Evolutionary conservation across 2,329 filamentous ascomycete species (phyloP).

Genomic region (Calycina herbarum): DNA sequence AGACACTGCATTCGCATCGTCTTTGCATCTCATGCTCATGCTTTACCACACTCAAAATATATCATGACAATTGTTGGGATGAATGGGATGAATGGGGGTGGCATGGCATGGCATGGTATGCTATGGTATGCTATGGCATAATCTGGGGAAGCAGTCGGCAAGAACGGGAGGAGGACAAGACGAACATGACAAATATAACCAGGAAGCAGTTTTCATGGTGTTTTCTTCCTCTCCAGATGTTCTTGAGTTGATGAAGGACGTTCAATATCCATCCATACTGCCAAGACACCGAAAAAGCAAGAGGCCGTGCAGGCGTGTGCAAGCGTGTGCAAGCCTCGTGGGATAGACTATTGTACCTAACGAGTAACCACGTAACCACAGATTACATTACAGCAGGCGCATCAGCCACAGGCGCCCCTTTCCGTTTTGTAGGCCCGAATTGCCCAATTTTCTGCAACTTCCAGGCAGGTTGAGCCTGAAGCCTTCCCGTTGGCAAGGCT

Average conservation of each 20-base stretch:
- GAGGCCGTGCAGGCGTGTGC: neutral
- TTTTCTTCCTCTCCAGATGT: neutral
- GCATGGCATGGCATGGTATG: neutral
- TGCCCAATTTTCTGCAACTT: neutral
- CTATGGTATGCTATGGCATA: neutral
- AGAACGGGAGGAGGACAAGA: neutral
- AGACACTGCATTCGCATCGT: too few species aligned
- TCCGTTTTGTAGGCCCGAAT: constrained; percentile 1
- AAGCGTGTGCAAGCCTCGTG: neutral
- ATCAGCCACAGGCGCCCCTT: constrained; percentile 1
- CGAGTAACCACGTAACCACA: too few species aligned
- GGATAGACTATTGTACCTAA: neutral
- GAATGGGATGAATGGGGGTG: neutral
- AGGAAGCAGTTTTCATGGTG: neutral
- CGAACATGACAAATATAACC: neutral
- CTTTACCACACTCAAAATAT: neutral
- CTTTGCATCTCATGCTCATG: constrained; percentile 5
- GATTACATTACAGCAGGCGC: neutral
- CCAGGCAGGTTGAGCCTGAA: too few species aligned
- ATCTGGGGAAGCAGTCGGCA: neutral
- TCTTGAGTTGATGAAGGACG: neutral
- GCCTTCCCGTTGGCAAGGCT: too few species aligned
- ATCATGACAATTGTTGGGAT: constrained; percentile 3
- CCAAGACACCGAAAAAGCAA: neutral
- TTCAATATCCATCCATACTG: neutral